Percentiles rank a stretch among this genome's conserved stretches.
phyloP scores from a whole-genome alignment of 2,329 filamentous ascomycete species.

The Fusarium sp. region DNA sequence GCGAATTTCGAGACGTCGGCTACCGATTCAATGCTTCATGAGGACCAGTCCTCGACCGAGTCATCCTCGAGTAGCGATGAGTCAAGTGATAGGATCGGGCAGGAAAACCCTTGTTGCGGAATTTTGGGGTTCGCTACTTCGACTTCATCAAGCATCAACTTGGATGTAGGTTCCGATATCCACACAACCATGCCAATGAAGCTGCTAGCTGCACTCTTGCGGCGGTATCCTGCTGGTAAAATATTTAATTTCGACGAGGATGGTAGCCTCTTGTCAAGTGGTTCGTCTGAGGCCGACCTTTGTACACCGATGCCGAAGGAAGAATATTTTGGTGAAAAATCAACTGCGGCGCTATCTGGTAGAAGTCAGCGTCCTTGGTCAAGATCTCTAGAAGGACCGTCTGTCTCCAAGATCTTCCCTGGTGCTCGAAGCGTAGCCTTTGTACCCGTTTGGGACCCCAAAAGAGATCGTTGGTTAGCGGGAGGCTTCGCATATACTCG shows the following conservation, averaged over 20 bases:
- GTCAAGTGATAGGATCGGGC: neutral
- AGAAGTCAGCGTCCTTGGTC: constrained; percentile 4
- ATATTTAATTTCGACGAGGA: constrained; percentile 58
- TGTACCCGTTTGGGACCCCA: constrained; percentile 60
- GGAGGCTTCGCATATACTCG: constrained; percentile 62
- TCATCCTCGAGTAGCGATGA: constrained; percentile 45
- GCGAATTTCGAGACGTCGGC: constrained; percentile 40
- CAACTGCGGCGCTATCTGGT: neutral
- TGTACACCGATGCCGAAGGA: neutral
- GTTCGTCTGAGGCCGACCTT: constrained; percentile 46
- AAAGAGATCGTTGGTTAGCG: constrained; percentile 59
- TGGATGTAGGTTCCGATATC: constrained; percentile 23
- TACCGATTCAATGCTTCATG: constrained; percentile 24
- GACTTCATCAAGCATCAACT: constrained; percentile 48
- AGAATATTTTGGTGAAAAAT: neutral
- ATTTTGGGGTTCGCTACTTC: constrained; percentile 54
- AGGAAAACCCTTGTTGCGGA: constrained; percentile 41
- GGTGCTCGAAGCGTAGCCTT: constrained; percentile 58
- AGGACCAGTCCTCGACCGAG: constrained; percentile 26
- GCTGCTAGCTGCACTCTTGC: constrained; percentile 54
- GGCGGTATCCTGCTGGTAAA: constrained; percentile 58
- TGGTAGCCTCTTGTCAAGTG: constrained; percentile 49
- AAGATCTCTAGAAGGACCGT: constrained; percentile 9
- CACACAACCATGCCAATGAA: constrained; percentile 49
- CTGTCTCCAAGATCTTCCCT: constrained; percentile 51